Evolutionary conservation across 2,329 filamentous ascomycete genomes (phyloP), one percentile per base, ranked within the genome.

Genomic region (Calonectria pseudoreteaudii): DNA sequence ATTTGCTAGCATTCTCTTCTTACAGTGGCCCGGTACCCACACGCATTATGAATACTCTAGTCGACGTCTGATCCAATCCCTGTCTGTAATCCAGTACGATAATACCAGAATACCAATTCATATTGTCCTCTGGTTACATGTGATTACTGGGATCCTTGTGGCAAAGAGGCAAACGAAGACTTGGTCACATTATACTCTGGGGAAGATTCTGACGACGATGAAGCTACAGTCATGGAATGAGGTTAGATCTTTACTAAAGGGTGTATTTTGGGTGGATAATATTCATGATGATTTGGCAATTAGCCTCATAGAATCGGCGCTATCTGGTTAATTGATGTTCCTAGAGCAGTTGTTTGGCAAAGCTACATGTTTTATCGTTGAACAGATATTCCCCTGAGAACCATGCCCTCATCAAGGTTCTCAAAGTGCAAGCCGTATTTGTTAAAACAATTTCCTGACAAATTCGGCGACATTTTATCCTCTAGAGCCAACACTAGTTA

Each of bases 1-100:
- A 23, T 66, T 58, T 66, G 36, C 60, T 0, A 66, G 68, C 14
- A 71, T 28, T 20, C 62, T 71, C 10, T 71, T 71, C 28, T 50
- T 71, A 4, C 60, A 66, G 30, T 66, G 60, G 62, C 49, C 60
- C 3, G 49, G 28, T 18, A 16, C 47, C n/a, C 26, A 18, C 9
- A 66, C n/a, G 5, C 60, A 58, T 20, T 66, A 66, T 20, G 20
- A 41, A 13, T 49, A 58, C 26, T 31, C 66, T 10, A n/a, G 11
- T 1, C 36, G n/a, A 6, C 30, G 23, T 18, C 26, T 71, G 3
- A 41, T 30, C 23, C 6, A 31, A 8, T 8, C 38, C 9, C 1
- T 66, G 1, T 60, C 28, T 30, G n/a, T 23, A 3, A 20, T n/a
- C 16, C n/a, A 31, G 23, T 18, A n/a, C 23, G 14, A 26, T 8